Base-by-base conservation (phyloP, 2,329 filamentous ascomycete species). In the Fusarium dimerum region DNA sequence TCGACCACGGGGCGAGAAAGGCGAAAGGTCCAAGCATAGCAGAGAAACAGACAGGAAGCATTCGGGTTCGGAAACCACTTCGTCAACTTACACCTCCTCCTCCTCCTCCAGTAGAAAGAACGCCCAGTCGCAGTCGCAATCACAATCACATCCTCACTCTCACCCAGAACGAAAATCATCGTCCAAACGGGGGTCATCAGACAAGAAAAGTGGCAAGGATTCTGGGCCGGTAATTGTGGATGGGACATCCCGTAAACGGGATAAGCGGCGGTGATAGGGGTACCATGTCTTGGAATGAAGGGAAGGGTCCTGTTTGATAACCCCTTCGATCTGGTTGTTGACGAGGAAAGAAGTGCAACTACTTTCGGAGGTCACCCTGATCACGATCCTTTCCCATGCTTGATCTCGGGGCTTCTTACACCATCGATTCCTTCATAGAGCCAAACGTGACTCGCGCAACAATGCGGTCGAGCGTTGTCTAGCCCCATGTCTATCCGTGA, bases 171-270 rank as follows among this genome's bases (percentile, higher is more conserved):
- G 50, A 47, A 63, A 55, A 17, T 43, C 42, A 17, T 48, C 50
- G 11, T 29, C 42, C 9, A 60, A 55, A 40, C 54, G 47, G 36
- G 15, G 40, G 34, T 39, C 55, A 3, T 20, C 43, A 17, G 48
- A 56, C 17, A 54, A 47, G 17, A 56, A 43, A 40, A 51, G 38
- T 40, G 53, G 41, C 40, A 54, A 54, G 44, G 40, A 49, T 29
- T 44, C 48, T 10, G 48, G 54, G 3, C 52, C 59, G 12, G 51
- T 61, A 17, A 41, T 65, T 40, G 59, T 55, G 9, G 51, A 65
- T 42, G 63, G 62, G 18, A 55, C 57, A n/a, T 55, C 52, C 16
- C 52, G 49, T 43, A 56, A 36, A 32, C 45, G 30, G 36, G 50
- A 49, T 26, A 53, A 55, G 50, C 16, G 41, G 26, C 50, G 40